Percentiles rank a stretch among this genome's conserved stretches.
Conservation (phyloP, 2,329 filamentous ascomycete genomes). For the Teratosphaeria destructans region DNA sequence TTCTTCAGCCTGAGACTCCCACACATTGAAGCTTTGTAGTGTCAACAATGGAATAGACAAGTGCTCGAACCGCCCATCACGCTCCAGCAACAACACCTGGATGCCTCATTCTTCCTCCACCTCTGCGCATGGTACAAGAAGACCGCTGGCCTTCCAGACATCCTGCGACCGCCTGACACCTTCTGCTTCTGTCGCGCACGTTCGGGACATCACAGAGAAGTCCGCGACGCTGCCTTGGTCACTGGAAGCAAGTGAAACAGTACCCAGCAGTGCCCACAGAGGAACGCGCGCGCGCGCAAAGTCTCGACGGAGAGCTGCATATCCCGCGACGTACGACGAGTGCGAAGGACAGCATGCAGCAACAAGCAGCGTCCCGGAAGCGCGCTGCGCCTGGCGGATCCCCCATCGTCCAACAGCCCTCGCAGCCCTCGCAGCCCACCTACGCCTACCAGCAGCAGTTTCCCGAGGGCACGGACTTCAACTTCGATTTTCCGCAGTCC, state of each 20-base stretch:
- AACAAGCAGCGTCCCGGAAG: conserved; percentile 41
- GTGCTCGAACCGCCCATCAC: conserved; percentile 2
- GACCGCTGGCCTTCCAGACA: background rate
- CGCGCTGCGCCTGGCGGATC: conserved; percentile 62
- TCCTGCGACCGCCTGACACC: background rate
- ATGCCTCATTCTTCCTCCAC: conserved; percentile 2
- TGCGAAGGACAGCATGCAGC: conserved; percentile 6
- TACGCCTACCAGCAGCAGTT: conserved; percentile 32
- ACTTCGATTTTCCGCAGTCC: conserved; percentile 20
- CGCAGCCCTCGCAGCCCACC: conserved; percentile 19
- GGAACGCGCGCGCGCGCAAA: background rate
- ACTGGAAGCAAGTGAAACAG: background rate
- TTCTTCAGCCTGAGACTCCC: background rate
- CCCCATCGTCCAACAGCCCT: conserved; percentile 46
- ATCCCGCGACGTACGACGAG: background rate
- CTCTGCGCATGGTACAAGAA: background rate
- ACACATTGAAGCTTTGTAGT: conserved; percentile 6
- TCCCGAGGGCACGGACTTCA: conserved; percentile 33
- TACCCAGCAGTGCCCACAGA: background rate
- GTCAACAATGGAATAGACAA: conserved; percentile 2
- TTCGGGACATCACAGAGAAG: background rate
- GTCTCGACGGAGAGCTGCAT: background rate
- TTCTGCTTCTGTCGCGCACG: background rate
- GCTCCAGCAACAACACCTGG: conserved; percentile 1
- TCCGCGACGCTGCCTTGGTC: background rate